Base-by-base conservation (phyloP, 805 yeast species). In the Pichia cephalocereana region DNA sequence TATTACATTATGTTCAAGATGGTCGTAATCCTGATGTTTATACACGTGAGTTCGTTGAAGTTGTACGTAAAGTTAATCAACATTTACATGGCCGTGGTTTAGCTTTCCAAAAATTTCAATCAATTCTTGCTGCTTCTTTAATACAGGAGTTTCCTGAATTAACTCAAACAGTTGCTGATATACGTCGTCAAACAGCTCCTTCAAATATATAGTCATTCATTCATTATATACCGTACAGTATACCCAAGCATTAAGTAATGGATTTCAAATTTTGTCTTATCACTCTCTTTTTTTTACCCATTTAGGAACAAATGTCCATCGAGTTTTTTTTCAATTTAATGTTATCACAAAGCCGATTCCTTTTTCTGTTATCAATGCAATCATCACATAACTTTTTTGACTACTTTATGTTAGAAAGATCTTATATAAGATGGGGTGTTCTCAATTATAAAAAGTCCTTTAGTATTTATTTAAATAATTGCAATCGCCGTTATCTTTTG, bases 1-100 rank as follows among this genome's bases (percentile, higher is more conserved):
- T 90, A n/a, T 70, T 89, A 14, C 82, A 84, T 53, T 93, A 93
- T 60, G 87, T 93, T 38, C 98, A 93, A 61, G 95, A 88, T 59
- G 99, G 99, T 2, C 73, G 99, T 56, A 93, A 93, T 61, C 98
- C 99, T 0, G 98, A 93, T 61, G 89, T 93, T 38, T 93, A 93
- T 65, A 89, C 98, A 0, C 76, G 99, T 62, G 99, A 93, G 67
- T 93, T 93, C 67, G 87, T 91, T 15, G 99, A 93, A 62, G 86
- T 91, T 36, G 84, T 93, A n/a, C 82, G 89, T 38, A 82, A 87
- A 57, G 81, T 89, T 41, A 93, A 93, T 60, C 96, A 95, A 59
- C 80, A 83, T 54, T 72, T 93, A 47, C 77, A 88, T 59, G 98
- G 96, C 5, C 87, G 87, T 63, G 79, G 86, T 76, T 59, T 69